A percentile compares a stretch with the other conserved stretches of the same genome.
phyloP scores from a whole-genome alignment of 2,329 filamentous ascomycete species.

The Paecilomyces formosus region DNA sequence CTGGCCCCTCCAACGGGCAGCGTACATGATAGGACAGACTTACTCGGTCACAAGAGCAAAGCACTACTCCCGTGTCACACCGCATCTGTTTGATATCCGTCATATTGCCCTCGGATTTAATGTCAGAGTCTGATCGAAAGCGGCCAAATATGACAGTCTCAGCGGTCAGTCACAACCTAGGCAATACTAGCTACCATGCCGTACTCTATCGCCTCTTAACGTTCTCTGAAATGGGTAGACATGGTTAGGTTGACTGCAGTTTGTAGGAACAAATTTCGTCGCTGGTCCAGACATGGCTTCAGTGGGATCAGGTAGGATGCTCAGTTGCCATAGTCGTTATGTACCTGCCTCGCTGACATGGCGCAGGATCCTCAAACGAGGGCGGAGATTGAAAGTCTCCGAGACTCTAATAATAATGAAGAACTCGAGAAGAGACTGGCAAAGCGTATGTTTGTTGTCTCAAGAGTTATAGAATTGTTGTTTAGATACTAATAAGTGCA shows the following conservation, averaged over 20 bases:
- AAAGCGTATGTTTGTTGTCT: conserved; percentile 30
- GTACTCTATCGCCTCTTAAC: neutral
- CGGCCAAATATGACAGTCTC: neutral
- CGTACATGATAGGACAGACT: neutral
- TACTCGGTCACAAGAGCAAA: neutral
- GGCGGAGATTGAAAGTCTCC: conserved; percentile 47
- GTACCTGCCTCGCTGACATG: neutral
- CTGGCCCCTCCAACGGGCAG: neutral
- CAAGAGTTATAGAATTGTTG: conserved; percentile 3
- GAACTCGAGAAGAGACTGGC: conserved; percentile 49
- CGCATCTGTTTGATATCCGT: neutral
- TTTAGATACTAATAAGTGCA: neutral
- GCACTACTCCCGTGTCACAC: neutral
- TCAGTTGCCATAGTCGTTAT: neutral
- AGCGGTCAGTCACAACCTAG: neutral
- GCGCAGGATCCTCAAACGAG: conserved; percentile 43
- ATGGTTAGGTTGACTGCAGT: neutral
- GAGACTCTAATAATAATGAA: conserved; percentile 35
- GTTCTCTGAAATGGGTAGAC: neutral
- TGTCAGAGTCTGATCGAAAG: neutral
- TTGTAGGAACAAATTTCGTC: conserved; percentile 25
- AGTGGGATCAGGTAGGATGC: conserved; percentile 42
- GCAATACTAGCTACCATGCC: neutral
- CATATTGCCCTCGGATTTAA: neutral
- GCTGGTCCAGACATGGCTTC: conserved; percentile 51